phyloP scores from a whole-genome alignment of 2,329 filamentous ascomycete species.

The Trichoderma afroharzianum region DNA sequence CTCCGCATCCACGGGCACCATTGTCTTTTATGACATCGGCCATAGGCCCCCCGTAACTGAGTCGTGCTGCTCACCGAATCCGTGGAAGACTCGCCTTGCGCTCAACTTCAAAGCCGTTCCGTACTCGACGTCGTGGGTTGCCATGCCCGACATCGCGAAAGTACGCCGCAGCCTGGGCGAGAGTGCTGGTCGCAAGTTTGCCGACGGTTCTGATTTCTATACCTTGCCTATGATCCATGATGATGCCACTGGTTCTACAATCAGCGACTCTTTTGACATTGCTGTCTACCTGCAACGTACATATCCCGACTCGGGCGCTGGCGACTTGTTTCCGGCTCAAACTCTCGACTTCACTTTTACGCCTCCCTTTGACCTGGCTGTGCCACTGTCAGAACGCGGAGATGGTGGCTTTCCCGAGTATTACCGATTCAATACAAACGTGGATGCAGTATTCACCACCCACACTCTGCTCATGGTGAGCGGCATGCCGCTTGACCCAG shows the following conservation, averaged over 20 bases:
- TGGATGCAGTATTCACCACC: conserved; percentile 52
- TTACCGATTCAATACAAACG: conserved; percentile 49
- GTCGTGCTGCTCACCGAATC: conserved; percentile 28
- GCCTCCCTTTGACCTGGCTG: not conserved
- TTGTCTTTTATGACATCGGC: conserved; percentile 43
- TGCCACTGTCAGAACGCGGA: conserved; percentile 36
- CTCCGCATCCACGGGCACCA: not conserved
- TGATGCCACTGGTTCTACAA: conserved; percentile 31
- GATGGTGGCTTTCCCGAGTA: conserved; percentile 35
- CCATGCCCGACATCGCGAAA: conserved; percentile 47
- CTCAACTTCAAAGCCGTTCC: conserved; percentile 40
- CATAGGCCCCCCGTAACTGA: conserved; percentile 30
- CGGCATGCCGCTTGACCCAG: conserved; percentile 49
- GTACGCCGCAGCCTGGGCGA: conserved; percentile 46
- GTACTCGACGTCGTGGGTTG: conserved; percentile 45
- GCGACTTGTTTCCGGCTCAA: conserved; percentile 46
- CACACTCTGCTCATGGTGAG: conserved; percentile 40
- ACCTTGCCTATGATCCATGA: conserved; percentile 59
- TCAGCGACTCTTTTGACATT: conserved; percentile 66
- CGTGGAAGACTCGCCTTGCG: conserved; percentile 35
- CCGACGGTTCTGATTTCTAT: conserved; percentile 54
- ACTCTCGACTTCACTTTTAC: conserved; percentile 39
- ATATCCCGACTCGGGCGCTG: conserved; percentile 44
- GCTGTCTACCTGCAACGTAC: conserved; percentile 54
- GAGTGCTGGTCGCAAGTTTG: conserved; percentile 50